Evolutionary conservation across 176 grass and related monocot species (phyloP), one percentile per base, ranked within the genome.

Genomic region (Hordeum marinum): DNA sequence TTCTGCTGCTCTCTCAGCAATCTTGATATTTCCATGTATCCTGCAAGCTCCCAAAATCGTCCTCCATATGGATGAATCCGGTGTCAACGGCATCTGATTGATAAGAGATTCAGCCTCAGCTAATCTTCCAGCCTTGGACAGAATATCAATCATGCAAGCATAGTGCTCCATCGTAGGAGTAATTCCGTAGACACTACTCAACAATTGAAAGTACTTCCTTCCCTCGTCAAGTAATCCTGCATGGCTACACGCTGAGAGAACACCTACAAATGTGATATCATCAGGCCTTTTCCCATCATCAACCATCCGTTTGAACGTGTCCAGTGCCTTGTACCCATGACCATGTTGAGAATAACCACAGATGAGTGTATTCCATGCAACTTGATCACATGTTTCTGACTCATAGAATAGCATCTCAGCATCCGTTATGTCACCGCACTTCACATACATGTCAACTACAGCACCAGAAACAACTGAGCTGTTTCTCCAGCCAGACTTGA

Each of bases 161-260:
- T 65, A 61, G 41, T 90, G 86, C 35, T 89, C 86, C 41, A 84
- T 75, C 37, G 72, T 75, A 46, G 82, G 67, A 23, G 52, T 78
- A 58, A 90, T 76, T 72, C 83, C 68, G 60, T 83, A 88, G 4
- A 79, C 36, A 83, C n/a, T 41, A 31, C 21, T 83, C 81, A 88
- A 59, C 58, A 78, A 45, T 77, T 84, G 62, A 14, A 88, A 88
- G 54, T 72, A 76, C 39, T 64, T 69, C 34, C 60, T 48, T 62
- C 80, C 80, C 86, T 87, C 84, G 60, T 85, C 68, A 85, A 90
- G 78, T 13, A 85, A 84, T 59, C 87, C 84, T 64, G 80, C 68
- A 92, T 77, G 84, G 62, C 70, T 85, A 81, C 87, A 92, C 26
- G 84, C 81, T 73, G 87, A 81, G 35, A 87, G 57, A 15, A 89